Conservation (phyloP, 371 early-diverging fungal species). For the Basidiobolus meristosporus region DNA sequence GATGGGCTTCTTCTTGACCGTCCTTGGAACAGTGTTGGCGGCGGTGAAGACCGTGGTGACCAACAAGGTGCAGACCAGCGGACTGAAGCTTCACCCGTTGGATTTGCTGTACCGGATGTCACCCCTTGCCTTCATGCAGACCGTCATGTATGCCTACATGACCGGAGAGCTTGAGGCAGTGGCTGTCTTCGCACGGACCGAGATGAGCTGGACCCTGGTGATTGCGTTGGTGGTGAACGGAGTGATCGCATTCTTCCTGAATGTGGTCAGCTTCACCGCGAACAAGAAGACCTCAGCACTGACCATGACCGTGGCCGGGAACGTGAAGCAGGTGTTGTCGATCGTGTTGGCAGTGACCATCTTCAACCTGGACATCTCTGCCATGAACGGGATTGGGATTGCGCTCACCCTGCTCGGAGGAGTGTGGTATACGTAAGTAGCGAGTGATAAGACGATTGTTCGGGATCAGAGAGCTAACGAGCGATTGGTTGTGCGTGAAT, state of each 20-base stretch:
- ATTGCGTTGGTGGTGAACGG: slow-evolving; percentile 50
- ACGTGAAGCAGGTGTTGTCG: slow-evolving; percentile 68
- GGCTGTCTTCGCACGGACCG: slow-evolving; percentile 18
- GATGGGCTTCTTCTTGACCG: slow-evolving; percentile 51
- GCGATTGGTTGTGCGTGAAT: not conserved
- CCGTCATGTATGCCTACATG: no score
- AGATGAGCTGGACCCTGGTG: slow-evolving; percentile 19
- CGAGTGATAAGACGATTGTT: not conserved
- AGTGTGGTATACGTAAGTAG: slow-evolving; percentile 7
- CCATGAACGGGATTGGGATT: slow-evolving; percentile 51
- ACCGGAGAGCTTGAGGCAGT: slow-evolving; percentile 45
- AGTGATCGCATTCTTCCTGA: slow-evolving; percentile 62
- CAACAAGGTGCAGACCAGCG: slow-evolving; percentile 61
- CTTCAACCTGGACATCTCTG: slow-evolving; percentile 41
- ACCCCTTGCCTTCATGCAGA: slow-evolving; percentile 60
- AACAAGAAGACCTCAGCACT: slow-evolving; percentile 68
- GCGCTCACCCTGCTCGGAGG: slow-evolving; percentile 50
- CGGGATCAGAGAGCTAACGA: not conserved
- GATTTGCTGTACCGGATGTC: slow-evolving; percentile 69
- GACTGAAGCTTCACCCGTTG: slow-evolving; percentile 55
- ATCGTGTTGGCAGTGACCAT: slow-evolving; percentile 60
- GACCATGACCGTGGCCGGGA: no score
- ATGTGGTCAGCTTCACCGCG: slow-evolving; percentile 64
- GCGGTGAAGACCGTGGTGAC: slow-evolving; percentile 70
- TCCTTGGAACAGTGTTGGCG: slow-evolving; percentile 60